Evolutionary conservation across 1,284 basidiomycete species (phyloP).

Genomic region (Tylopilus sp.): DNA sequence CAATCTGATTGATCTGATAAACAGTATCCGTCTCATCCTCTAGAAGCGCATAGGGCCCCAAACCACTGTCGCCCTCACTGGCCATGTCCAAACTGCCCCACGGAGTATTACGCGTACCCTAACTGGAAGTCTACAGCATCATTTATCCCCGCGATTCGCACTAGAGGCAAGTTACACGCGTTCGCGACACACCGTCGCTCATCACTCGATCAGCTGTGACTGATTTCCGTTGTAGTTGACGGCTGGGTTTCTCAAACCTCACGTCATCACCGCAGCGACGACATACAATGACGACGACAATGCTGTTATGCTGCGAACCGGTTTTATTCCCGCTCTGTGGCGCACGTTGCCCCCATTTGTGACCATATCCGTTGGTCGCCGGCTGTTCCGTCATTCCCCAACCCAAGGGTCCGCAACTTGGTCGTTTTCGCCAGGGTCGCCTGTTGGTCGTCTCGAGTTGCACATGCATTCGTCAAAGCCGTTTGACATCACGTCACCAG

Average conservation of each 20-base stretch:
- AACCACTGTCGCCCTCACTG: constrained; percentile 36
- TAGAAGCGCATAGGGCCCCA: constrained; percentile 41
- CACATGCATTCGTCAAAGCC: constrained; percentile 31
- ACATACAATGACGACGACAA: constrained; percentile 37
- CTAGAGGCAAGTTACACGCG: constrained; percentile 40
- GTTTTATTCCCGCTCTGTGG: constrained; percentile 30
- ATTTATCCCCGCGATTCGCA: constrained; percentile 52
- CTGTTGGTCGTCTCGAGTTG: constrained; percentile 27
- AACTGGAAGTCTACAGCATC: constrained; percentile 58
- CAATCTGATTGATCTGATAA: constrained; percentile 25
- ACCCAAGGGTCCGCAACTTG: constrained; percentile 28
- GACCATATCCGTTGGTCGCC: constrained; percentile 32
- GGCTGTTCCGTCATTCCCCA: constrained; percentile 32
- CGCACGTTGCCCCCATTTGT: constrained; percentile 28
- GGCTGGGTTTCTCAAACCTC: constrained; percentile 34
- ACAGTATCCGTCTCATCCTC: constrained; percentile 6
- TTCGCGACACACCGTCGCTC: constrained; percentile 20
- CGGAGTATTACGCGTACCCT: constrained; percentile 39
- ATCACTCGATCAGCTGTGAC: constrained; percentile 9
- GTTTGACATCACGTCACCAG: constrained; percentile 29
- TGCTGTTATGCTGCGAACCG: constrained; percentile 22
- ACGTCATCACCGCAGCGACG: constrained; percentile 36
- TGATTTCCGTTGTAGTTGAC: constrained; percentile 26
- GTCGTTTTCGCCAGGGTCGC: constrained; percentile 26
- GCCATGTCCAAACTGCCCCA: constrained; percentile 30